phyloP scores from a whole-genome alignment of 2,329 filamentous ascomycete species.

The Meredithiella fracta region DNA sequence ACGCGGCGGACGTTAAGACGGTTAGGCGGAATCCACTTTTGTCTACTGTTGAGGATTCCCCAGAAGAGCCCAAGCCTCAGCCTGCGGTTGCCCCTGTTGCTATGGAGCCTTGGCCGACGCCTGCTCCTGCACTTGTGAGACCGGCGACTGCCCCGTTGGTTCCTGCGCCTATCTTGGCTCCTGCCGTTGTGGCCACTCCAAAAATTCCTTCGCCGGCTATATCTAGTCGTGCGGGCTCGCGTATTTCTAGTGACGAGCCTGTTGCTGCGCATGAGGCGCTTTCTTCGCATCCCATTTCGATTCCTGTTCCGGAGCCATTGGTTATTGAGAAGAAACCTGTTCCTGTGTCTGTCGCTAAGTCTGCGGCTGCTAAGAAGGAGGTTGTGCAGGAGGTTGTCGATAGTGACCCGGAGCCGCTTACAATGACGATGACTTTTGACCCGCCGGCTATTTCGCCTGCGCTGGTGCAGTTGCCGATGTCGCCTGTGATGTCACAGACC shows the following conservation, averaged over 20 bases:
- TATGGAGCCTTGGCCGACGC: not conserved
- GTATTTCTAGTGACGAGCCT: slow-evolving; percentile 1
- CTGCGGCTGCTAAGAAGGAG: not conserved
- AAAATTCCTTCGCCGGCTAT: not conserved
- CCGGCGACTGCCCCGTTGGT: not conserved
- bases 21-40: not conserved
- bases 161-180: not conserved
- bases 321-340: not conserved
- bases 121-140: not conserved
- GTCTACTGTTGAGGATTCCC: not conserved
- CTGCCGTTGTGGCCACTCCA: not conserved
- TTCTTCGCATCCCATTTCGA: slow-evolving; percentile 4
- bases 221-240: not conserved
- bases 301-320: not conserved
- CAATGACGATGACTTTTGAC: not conserved
- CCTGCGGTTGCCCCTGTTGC: not conserved
- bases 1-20: not conserved
- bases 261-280: slow-evolving; percentile 2
- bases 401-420: not conserved
- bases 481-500: not conserved
- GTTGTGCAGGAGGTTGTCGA: not conserved
- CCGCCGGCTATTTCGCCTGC: not conserved
- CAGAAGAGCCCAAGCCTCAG: not conserved
- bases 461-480: not conserved
- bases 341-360: not conserved